phyloP scores from a whole-genome alignment of 2,329 filamentous ascomycete genomes.

The Xylariaceae sp. region DNA sequence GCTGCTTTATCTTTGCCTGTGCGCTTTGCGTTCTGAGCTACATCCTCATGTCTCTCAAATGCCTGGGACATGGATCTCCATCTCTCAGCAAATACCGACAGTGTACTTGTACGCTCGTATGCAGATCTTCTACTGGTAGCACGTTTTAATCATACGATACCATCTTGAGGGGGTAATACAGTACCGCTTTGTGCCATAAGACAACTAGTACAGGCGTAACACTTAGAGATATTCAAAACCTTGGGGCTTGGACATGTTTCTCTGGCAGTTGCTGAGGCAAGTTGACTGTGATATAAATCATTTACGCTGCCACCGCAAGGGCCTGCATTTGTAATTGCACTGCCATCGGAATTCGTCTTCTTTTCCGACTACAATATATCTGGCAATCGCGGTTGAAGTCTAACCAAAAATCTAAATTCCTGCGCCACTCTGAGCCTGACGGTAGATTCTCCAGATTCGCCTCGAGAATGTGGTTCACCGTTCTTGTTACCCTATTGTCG shows the following conservation, averaged over 20 bases:
- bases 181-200: not conserved
- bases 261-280: not conserved
- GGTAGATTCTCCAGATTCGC: not conserved
- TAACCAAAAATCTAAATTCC: not conserved
- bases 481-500: not conserved
- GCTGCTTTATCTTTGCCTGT: too few relatives aligned
- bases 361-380: not conserved
- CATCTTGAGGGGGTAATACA: not conserved
- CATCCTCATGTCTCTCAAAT: too few relatives aligned
- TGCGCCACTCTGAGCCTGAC: not conserved
- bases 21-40: too few relatives aligned
- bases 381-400: not conserved
- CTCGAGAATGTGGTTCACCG: not conserved
- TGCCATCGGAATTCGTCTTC: not conserved
- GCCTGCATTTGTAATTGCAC: not conserved
- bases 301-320: not conserved
- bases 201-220: not conserved
- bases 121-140: not conserved
- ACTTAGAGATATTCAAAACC: not conserved
- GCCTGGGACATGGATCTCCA: constrained; percentile 1
- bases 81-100: not conserved
- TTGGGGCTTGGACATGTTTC: not conserved
- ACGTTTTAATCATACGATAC: not conserved
- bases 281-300: not conserved
- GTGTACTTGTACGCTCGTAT: not conserved